Evolutionary conservation across 495 filamentous ascomycete genomes (phyloP).

Genomic region (Daldinia concentrica): DNA sequence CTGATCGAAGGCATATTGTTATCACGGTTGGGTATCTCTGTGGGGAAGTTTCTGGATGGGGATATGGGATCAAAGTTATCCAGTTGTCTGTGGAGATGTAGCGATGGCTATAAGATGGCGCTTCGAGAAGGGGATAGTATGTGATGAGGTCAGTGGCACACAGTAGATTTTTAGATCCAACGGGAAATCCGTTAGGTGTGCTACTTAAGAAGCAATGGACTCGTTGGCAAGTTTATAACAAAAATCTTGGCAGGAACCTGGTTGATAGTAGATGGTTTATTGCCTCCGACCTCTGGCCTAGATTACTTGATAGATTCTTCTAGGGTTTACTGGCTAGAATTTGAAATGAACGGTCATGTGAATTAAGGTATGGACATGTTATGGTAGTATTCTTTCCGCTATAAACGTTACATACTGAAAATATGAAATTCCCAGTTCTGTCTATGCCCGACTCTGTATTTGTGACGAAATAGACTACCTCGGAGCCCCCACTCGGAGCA

Average conservation of each 20-base stretch:
- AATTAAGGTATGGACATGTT: neutral
- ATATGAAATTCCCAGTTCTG: conserved; percentile 12
- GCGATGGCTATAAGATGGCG: neutral
- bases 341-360: neutral
- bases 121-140: neutral
- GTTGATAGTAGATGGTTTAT: conserved; percentile 17
- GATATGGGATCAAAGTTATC: neutral
- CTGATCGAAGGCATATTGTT: conserved; percentile 48
- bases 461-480: conserved; percentile 30
- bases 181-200: neutral
- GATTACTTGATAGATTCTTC: conserved; percentile 17
- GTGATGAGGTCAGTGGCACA: neutral
- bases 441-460: neutral
- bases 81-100: neutral
- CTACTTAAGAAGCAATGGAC: conserved; percentile 12
- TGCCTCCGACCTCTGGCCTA: conserved; percentile 1
- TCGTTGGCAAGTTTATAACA: conserved; percentile 10
- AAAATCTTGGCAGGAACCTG: conserved; percentile 25
- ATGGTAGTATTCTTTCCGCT: neutral
- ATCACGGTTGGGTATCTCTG: conserved; percentile 7
- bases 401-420: conserved; percentile 13
- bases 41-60: neutral
- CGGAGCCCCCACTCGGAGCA: conserved; percentile 19
- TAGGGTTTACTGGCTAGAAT: neutral
- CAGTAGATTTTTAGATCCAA: neutral